These are phyloP conservation scores for Nigrospora oryzae DNA, from an alignment of 2,329 filamentous ascomycete species.

Conservation along the genomic window DNA sequence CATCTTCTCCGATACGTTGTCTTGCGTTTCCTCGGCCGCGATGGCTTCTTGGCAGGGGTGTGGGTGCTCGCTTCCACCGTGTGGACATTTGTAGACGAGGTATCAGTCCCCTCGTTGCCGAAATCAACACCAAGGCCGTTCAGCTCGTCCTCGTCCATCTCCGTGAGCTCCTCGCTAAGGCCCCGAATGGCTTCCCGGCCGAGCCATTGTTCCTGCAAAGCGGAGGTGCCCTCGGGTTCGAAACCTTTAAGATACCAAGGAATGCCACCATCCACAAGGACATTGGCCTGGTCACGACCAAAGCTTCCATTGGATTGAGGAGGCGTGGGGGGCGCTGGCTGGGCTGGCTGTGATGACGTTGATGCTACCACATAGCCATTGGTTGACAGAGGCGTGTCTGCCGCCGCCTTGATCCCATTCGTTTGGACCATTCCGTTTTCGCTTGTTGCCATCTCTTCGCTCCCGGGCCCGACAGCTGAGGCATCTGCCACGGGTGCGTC, in stretches of 20 bases:
- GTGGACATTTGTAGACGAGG: slow-evolving; percentile 16
- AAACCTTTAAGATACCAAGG: slow-evolving; percentile 84
- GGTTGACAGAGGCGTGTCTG: slow-evolving; percentile 37
- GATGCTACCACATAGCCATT: slow-evolving; percentile 30
- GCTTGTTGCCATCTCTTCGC: no score
- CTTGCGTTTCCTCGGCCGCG: slow-evolving; percentile 5
- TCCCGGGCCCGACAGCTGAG: slow-evolving; percentile 10
- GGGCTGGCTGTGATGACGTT: slow-evolving; percentile 6
- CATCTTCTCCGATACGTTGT: slow-evolving; percentile 4
- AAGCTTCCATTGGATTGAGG: slow-evolving; percentile 56
- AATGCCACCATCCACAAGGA: slow-evolving; percentile 64
- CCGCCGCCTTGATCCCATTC: background rate
- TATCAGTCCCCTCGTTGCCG: slow-evolving; percentile 36
- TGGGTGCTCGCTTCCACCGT: background rate
- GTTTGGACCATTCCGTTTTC: no score
- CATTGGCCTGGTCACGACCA: slow-evolving; percentile 36
- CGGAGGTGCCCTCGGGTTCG: slow-evolving; percentile 70
- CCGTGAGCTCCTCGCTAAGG: slow-evolving; percentile 81
- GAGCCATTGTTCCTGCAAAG: slow-evolving; percentile 66
- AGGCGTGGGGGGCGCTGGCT: slow-evolving; percentile 51
- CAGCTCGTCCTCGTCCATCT: slow-evolving; percentile 86
- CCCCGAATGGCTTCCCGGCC: slow-evolving; percentile 57
- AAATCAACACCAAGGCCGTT: slow-evolving; percentile 56
- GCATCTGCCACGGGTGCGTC: slow-evolving; percentile 19
- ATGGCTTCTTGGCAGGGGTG: slow-evolving; percentile 3